These are phyloP conservation scores for Lobulomyces angularis DNA, from an alignment of 192 early-diverging fungal genomes.

Conservation along the genomic window DNA sequence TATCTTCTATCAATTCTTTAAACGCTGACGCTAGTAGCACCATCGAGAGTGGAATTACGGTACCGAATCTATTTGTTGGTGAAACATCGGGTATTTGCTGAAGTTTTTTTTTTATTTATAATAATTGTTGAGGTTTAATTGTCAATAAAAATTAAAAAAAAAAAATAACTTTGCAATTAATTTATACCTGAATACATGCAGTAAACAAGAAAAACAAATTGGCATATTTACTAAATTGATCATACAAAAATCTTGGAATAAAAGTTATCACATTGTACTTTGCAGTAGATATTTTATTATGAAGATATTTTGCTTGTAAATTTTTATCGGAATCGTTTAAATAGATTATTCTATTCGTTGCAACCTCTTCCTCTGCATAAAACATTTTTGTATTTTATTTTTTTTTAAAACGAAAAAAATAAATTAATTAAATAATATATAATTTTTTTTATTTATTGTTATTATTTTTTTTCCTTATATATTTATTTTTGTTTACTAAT, in stretches of 20 bases:
- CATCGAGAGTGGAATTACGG: slow-evolving; percentile 68
- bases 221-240: slow-evolving; percentile 98
- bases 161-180: background rate
- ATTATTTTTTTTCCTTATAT: background rate
- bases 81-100: slow-evolving; percentile 92
- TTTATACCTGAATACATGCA: slow-evolving; percentile 73
- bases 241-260: slow-evolving; percentile 85
- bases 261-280: slow-evolving; percentile 95
- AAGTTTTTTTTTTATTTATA: no score
- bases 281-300: slow-evolving; percentile 87
- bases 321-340: slow-evolving; percentile 78
- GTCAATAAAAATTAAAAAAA: slow-evolving; percentile 1
- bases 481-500: no score
- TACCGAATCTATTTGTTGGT: slow-evolving; percentile 81
- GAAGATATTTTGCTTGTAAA: slow-evolving; percentile 63
- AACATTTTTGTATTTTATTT: background rate
- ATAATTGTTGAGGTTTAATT: slow-evolving; percentile 1
- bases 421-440: background rate
- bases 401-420: background rate
- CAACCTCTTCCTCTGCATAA: slow-evolving; percentile 25
- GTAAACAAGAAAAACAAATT: slow-evolving; percentile 99
- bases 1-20: slow-evolving; percentile 91
- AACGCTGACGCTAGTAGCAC: slow-evolving; percentile 79
- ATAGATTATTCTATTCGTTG: slow-evolving; percentile 64
- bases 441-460: background rate